A percentile compares a stretch with the other conserved stretches of the same genome.
Conservation (phyloP, 2,329 filamentous ascomycete species). For the Apiospora phragmitis region DNA sequence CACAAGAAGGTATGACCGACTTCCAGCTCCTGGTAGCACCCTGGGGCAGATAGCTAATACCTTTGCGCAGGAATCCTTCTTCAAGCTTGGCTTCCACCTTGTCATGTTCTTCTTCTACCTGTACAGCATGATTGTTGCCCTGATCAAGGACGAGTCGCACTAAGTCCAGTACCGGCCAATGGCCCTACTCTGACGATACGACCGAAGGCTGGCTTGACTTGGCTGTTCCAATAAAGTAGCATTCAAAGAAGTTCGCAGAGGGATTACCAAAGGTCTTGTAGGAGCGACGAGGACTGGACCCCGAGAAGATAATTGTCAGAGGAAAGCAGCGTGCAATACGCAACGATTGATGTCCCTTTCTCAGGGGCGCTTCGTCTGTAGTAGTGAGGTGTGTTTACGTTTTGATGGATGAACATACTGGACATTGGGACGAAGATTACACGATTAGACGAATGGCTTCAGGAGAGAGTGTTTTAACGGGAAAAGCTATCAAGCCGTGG, state of each 20-base stretch:
- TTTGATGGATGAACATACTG: conserved; percentile 9
- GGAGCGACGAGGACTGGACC: background rate
- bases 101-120: conserved; percentile 99
- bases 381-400: conserved; percentile 2
- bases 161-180: conserved; percentile 44
- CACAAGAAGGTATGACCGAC: conserved; percentile 81
- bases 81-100: conserved; percentile 97
- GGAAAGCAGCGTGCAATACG: background rate
- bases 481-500: background rate
- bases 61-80: conserved; percentile 81
- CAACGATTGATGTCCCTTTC: background rate
- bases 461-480: background rate
- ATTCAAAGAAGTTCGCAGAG: background rate
- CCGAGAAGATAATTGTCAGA: background rate
- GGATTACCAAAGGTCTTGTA: background rate
- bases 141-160: conserved; percentile 92
- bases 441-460: conserved; percentile 12
- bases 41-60: conserved; percentile 14
- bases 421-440: conserved; percentile 11
- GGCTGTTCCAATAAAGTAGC: background rate
- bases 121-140: conserved; percentile 96
- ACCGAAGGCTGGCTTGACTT: background rate
- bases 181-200: conserved; percentile 17
- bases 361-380: background rate
- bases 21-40: background rate